These are phyloP conservation scores for Mycena filopes DNA, from an alignment of 768 basidiomycete genomes.

Conservation along the genomic window DNA sequence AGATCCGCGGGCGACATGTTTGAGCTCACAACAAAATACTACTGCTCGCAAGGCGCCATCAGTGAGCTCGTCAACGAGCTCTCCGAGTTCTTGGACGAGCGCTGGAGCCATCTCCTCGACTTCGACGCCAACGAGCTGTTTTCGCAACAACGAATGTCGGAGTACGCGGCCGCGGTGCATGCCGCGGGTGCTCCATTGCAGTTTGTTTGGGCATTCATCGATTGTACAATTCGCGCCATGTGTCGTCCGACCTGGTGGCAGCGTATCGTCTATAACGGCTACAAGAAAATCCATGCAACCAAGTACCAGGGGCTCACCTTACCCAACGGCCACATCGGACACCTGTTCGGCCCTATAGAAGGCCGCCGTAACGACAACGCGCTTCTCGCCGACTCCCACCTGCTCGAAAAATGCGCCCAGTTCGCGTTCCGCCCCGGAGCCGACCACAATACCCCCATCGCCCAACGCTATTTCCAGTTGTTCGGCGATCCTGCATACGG, in stretches of 20 bases:
- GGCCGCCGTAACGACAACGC: slow-evolving; percentile 36
- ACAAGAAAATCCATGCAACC: slow-evolving; percentile 41
- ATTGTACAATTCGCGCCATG: slow-evolving; percentile 36
- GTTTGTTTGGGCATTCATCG: slow-evolving; percentile 36
- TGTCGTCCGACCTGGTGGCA: slow-evolving; percentile 21
- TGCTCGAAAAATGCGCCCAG: slow-evolving; percentile 21
- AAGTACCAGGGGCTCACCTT: slow-evolving; percentile 38
- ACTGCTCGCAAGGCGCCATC: slow-evolving; percentile 29
- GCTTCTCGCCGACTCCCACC: slow-evolving; percentile 22
- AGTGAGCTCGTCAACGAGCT: slow-evolving; percentile 33
- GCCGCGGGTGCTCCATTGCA: slow-evolving; percentile 28
- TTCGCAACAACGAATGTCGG: slow-evolving; percentile 2
- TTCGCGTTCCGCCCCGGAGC: slow-evolving; percentile 24
- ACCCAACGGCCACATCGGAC: slow-evolving; percentile 36
- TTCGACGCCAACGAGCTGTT: slow-evolving; percentile 31
- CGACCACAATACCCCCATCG: slow-evolving; percentile 12
- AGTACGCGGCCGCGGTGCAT: slow-evolving; percentile 33
- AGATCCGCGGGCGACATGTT: slow-evolving; percentile 27
- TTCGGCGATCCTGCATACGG: slow-evolving; percentile 39
- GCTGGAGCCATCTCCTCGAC: slow-evolving; percentile 35
- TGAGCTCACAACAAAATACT: slow-evolving; percentile 28
- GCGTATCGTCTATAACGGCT: slow-evolving; percentile 31
- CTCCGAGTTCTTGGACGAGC: slow-evolving; percentile 19
- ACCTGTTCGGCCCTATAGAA: slow-evolving; percentile 34
- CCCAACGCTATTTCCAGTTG: slow-evolving; percentile 30